Percentiles rank a stretch among this genome's conserved stretches.
Conservation (phyloP, 2,329 filamentous ascomycete genomes). For the Huntiella abstrusa region DNA sequence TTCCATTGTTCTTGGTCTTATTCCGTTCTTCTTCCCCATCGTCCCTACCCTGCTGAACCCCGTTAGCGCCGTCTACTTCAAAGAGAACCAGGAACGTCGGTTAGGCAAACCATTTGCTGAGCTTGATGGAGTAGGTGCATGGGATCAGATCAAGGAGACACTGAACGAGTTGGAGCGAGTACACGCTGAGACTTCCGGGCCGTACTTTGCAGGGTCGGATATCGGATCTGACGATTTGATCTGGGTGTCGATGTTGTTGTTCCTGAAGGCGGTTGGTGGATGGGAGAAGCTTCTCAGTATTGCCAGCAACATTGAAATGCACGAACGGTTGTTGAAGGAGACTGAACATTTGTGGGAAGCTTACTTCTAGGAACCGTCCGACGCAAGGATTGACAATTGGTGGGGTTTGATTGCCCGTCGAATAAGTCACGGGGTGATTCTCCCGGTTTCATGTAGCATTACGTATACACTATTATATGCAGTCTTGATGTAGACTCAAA, state of each 20-base stretch:
- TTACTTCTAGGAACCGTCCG: no score
- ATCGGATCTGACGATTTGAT: slow-evolving; percentile 40
- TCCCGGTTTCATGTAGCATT: no score
- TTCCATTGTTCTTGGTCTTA: slow-evolving; percentile 18
- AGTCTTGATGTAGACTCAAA: no score
- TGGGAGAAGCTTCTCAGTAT: slow-evolving; percentile 20
- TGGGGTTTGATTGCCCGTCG: no score
- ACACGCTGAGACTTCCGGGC: slow-evolving; percentile 35
- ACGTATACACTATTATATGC: no score
- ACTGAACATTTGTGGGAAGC: no score
- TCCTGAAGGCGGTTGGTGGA: slow-evolving; percentile 20
- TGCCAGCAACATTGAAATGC: slow-evolving; percentile 21
- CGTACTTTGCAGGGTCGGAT: slow-evolving; percentile 40
- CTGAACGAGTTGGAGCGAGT: slow-evolving; percentile 25
- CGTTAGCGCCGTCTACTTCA: slow-evolving; percentile 27
- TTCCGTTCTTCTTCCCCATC: slow-evolving; percentile 25
- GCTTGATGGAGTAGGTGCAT: slow-evolving; percentile 29
- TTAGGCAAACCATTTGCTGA: slow-evolving; percentile 25
- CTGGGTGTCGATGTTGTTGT: slow-evolving; percentile 30
- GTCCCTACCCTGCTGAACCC: slow-evolving; percentile 35
- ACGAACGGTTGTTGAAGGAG: slow-evolving; percentile 23
- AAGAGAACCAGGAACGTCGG: not conserved
- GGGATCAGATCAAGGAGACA: slow-evolving; percentile 21
- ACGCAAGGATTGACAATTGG: no score
- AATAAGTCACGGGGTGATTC: no score